A percentile compares a stretch with the other conserved stretches of the same genome.
Conservation (phyloP, 2,329 filamentous ascomycete species). For the Fusarium sp. region DNA sequence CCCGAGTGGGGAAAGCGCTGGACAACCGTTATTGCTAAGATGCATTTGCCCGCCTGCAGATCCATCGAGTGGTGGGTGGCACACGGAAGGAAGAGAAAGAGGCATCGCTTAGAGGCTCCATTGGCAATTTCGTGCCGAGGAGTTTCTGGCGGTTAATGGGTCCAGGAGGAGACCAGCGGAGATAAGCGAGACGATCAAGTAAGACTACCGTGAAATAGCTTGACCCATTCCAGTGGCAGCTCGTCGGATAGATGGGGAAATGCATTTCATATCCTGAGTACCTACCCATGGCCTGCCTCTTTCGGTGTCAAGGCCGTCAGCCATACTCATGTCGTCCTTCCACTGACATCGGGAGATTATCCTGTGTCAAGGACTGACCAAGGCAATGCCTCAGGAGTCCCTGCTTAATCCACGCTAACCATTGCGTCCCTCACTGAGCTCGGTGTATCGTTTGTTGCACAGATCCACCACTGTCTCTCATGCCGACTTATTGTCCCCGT, state of each 20-base stretch:
- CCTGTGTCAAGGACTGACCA: slow-evolving; percentile 13
- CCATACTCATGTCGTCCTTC: slow-evolving; percentile 13
- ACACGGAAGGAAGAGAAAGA: slow-evolving; percentile 38
- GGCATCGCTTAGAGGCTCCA: slow-evolving; percentile 33
- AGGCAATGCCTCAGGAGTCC: slow-evolving; percentile 13
- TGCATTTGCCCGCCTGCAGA: slow-evolving; percentile 42
- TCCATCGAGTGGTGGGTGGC: slow-evolving; percentile 42
- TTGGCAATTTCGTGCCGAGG: slow-evolving; percentile 35
- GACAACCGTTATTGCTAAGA: slow-evolving; percentile 40
- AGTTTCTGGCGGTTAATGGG: slow-evolving; percentile 30
- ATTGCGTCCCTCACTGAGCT: slow-evolving; percentile 6
- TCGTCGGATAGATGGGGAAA: not conserved
- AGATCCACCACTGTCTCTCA: slow-evolving; percentile 41
- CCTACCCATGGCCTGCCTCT: slow-evolving; percentile 3
- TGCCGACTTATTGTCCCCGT: slow-evolving; percentile 24
- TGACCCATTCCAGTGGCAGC: slow-evolving; percentile 3
- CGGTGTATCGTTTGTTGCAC: slow-evolving; percentile 29
- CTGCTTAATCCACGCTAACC: slow-evolving; percentile 17
- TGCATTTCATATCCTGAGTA: not conserved
- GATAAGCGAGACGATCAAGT: slow-evolving; percentile 40
- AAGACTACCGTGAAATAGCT: slow-evolving; percentile 19
- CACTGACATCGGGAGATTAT: slow-evolving; percentile 5
- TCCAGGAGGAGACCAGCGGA: slow-evolving; percentile 15
- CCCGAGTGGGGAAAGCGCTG: slow-evolving; percentile 40
- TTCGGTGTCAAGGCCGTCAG: not conserved